Percentiles rank a stretch among this genome's conserved stretches.
Evolutionary conservation across 2,329 filamentous ascomycete species (phyloP).

Genomic region (Aspergillus tamarii): DNA sequence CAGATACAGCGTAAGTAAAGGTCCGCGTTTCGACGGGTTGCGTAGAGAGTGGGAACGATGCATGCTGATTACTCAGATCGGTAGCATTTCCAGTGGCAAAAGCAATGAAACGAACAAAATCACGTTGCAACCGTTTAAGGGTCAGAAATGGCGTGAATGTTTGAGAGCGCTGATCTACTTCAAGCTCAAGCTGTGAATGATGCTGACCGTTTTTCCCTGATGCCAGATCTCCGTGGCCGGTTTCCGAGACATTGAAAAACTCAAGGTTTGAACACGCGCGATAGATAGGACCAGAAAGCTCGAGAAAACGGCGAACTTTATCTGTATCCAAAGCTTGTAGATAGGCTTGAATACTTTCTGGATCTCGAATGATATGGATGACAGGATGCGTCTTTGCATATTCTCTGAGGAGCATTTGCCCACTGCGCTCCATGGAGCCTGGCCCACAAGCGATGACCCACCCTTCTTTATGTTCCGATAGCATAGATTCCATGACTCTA

Average conservation of each 20-base stretch:
- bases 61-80: constrained; percentile 36
- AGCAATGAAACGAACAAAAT: constrained; percentile 70
- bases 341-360: constrained; percentile 65
- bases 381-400: constrained; percentile 69
- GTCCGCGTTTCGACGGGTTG: constrained; percentile 62
- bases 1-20: constrained; percentile 69
- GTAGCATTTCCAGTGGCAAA: constrained; percentile 53
- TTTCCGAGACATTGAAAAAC: constrained; percentile 74
- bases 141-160: constrained; percentile 63
- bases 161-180: constrained; percentile 44
- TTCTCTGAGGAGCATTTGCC: constrained; percentile 63
- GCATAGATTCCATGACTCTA: constrained; percentile 62
- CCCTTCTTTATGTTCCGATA: constrained; percentile 62
- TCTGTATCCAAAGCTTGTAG: constrained; percentile 60
- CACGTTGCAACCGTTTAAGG: constrained; percentile 68
- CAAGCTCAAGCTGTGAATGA: constrained; percentile 30
- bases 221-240: constrained; percentile 31
- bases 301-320: constrained; percentile 62
- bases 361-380: constrained; percentile 69
- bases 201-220: constrained; percentile 27
- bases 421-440: constrained; percentile 67
- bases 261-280: constrained; percentile 72
- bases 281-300: constrained; percentile 56
- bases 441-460: constrained; percentile 73
- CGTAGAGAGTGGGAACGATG: constrained; percentile 64